Evolutionary conservation across 257 asterid species (phyloP).

Genomic region (Gardenia jasminoides): DNA sequence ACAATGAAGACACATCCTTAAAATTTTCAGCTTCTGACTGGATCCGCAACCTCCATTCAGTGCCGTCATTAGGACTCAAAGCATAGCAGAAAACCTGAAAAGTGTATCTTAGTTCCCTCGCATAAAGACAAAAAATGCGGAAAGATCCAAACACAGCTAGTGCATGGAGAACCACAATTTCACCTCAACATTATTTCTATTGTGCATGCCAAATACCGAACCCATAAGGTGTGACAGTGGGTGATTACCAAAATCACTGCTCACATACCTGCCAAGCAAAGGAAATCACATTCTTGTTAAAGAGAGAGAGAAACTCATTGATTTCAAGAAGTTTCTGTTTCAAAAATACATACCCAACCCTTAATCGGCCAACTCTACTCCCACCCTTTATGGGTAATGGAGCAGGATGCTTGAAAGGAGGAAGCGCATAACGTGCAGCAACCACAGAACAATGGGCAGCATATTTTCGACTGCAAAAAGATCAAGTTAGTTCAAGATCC

Average conservation of each 20-base stretch:
- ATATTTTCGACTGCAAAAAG: constrained; percentile 73
- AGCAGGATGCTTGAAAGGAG: constrained; percentile 83
- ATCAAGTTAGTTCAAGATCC: constrained; percentile 8
- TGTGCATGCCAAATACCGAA: constrained; percentile 96
- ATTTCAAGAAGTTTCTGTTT: neutral
- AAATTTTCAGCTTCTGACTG: constrained; percentile 93
- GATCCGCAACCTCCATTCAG: constrained; percentile 93
- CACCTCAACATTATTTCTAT: constrained; percentile 83
- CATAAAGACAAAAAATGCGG: constrained; percentile 6
- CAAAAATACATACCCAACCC: constrained; percentile 66
- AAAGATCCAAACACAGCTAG: constrained; percentile 4
- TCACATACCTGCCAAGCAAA: constrained; percentile 69
- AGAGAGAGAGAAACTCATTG: neutral
- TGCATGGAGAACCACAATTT: neutral
- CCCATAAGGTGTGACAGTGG: constrained; percentile 99
- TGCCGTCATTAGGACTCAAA: constrained; percentile 88
- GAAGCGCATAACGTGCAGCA: constrained; percentile 89
- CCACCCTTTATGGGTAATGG: constrained; percentile 69
- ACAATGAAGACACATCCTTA: constrained; percentile 83
- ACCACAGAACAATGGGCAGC: constrained; percentile 92
- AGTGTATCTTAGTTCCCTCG: constrained; percentile 11
- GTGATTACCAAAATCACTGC: constrained; percentile 99
- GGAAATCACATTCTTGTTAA: neutral
- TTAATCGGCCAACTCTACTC: constrained; percentile 63
- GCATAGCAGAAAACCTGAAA: constrained; percentile 94